Evolutionary conservation across 176 grass and related monocot species (phyloP), one percentile per base, ranked within the genome.

Genomic region (Oryza longistaminata): DNA sequence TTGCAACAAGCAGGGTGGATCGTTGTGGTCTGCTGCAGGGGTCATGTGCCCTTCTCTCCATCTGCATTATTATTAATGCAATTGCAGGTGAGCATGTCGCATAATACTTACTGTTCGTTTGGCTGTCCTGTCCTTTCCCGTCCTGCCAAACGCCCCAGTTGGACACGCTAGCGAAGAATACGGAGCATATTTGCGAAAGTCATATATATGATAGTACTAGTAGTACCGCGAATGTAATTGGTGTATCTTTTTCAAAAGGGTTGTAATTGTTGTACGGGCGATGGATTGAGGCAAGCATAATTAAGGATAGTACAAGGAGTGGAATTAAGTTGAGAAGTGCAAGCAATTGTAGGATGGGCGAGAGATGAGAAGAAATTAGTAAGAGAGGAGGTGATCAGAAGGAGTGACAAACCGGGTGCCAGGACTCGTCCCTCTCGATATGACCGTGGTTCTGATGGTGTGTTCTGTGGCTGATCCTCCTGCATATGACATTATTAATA

Each of bases 381-480:
- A 40, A 40, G 39, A 40, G 39, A 40, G 39, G 39, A 1, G 39
- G 39, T 40, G 34, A 19, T 74, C 5, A 1, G 70, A 42, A 81
- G 42, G 64, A 24, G 39, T 45, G 25, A 88, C 89, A 82, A 9
- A 98, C 95, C 83, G 95, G 95, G 43, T 95, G 87, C 95, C 95
- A 98, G 69, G 95, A 95, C 48, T 98, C 95, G 49, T 97, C 95
- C 35, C 48, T 97, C 52, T 97, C 85, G 70, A 93, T 79, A 62
- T 98, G 92, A 16, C 95, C 95, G 60, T 98, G 95, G 73, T 93
- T 93, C 83, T 92, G 89, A 78, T 98, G 95, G 87, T 98, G 95
- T 3, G 89, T 98, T 33, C 93, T 98, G 76, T 98, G 95, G 85
- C 95, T 98, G 24, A 98, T 98, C 72, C 93, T 95, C 95, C 95